These are phyloP conservation scores for Aspergillus arachidicola DNA, from an alignment of 2,329 filamentous ascomycete genomes.

Conservation along the genomic window DNA sequence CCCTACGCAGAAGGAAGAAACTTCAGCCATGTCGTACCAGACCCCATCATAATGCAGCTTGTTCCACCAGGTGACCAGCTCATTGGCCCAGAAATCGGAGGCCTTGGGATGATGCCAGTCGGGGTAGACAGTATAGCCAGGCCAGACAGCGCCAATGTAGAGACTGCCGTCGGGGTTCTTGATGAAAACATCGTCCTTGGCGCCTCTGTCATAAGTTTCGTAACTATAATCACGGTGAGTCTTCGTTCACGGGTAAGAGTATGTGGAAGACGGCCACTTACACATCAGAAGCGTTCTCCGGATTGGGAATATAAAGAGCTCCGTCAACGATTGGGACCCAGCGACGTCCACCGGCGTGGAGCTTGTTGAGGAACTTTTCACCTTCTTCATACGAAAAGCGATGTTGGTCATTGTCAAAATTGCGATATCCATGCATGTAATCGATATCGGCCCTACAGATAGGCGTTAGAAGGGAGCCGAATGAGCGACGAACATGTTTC, in stretches of 20 bases:
- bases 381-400: constrained; percentile 55
- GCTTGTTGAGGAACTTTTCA: constrained; percentile 53
- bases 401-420: constrained; percentile 60
- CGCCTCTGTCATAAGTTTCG: constrained; percentile 54
- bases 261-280: constrained; percentile 50
- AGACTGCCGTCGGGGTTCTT: constrained; percentile 57
- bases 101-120: constrained; percentile 64
- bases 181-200: constrained; percentile 53
- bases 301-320: constrained; percentile 73
- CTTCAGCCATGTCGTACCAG: constrained; percentile 67
- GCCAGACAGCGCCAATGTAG: constrained; percentile 61
- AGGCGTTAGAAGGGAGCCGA: background rate
- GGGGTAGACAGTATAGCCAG: constrained; percentile 63
- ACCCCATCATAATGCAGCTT: constrained; percentile 57
- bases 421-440: constrained; percentile 63
- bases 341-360: constrained; percentile 59
- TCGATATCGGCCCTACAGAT: constrained; percentile 49
- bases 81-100: constrained; percentile 61
- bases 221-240: constrained; percentile 41
- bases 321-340: constrained; percentile 65
- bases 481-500: constrained; percentile 1
- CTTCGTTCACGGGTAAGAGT: background rate
- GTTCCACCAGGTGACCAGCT: constrained; percentile 55
- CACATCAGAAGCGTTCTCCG: constrained; percentile 66
- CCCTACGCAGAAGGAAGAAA: constrained; percentile 68